phyloP scores from a whole-genome alignment of 164 flowering plant genomes.

The Magnolia officinalis region DNA sequence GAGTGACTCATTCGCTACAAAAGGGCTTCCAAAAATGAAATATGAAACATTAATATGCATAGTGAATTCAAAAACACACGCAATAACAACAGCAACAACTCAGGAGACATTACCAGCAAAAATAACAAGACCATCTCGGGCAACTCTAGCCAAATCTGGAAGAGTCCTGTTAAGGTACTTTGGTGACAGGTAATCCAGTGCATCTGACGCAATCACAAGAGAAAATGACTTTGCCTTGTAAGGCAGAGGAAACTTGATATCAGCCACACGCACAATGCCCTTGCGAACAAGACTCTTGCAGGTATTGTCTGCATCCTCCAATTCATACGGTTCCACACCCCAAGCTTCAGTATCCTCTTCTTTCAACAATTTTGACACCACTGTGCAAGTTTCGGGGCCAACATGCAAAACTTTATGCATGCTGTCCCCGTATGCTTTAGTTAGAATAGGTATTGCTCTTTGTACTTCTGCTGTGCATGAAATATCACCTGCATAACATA shows the following conservation, averaged over 20 bases:
- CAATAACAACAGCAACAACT: not conserved
- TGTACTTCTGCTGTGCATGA: slow-evolving; percentile 70
- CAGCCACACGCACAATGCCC: slow-evolving; percentile 88
- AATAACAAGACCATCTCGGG: slow-evolving; percentile 69
- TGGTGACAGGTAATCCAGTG: slow-evolving; percentile 88
- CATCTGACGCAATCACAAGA: slow-evolving; percentile 81
- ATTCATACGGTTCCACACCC: slow-evolving; percentile 92
- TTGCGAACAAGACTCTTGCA: slow-evolving; percentile 75
- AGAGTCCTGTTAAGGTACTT: slow-evolving; percentile 84
- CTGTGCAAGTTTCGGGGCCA: slow-evolving; percentile 89
- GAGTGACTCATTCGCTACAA: not conserved
- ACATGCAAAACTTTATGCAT: slow-evolving; percentile 89
- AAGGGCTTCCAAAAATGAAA: not conserved
- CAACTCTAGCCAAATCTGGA: slow-evolving; percentile 83
- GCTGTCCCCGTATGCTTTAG: slow-evolving; percentile 74
- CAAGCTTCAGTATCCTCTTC: slow-evolving; percentile 89
- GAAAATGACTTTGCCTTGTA: slow-evolving; percentile 77
- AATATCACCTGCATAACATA: slow-evolving; percentile 48
- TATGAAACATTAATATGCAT: not conserved
- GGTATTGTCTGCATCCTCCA: slow-evolving; percentile 66
- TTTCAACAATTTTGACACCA: slow-evolving; percentile 65
- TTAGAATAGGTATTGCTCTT: slow-evolving; percentile 68
- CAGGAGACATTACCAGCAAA: slow-evolving; percentile 55
- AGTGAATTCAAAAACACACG: not conserved
- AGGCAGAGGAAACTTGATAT: slow-evolving; percentile 87